These are phyloP conservation scores for Clarkia xantiana DNA, from an alignment of 345 rosid species.

Conservation along the genomic window DNA sequence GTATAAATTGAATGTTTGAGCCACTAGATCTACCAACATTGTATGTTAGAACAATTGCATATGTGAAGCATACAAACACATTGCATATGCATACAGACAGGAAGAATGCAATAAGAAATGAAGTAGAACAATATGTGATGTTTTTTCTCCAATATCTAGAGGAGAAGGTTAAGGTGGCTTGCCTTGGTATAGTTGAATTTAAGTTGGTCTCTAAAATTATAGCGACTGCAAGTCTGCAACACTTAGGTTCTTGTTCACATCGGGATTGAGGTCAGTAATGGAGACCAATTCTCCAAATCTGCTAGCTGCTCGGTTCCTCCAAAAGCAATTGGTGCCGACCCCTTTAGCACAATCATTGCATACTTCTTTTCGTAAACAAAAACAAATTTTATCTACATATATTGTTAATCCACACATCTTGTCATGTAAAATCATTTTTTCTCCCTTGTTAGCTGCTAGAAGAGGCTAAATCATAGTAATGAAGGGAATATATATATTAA, in stretches of 20 bases:
- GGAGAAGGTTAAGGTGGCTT: slow-evolving; percentile 17
- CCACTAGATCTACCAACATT: too few species aligned
- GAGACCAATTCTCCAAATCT: slow-evolving; percentile 90
- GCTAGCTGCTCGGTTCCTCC: slow-evolving; percentile 94
- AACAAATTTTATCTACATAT: too few species aligned
- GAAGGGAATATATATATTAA: too few species aligned
- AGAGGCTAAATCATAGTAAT: too few species aligned
- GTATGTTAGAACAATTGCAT: slow-evolving; percentile 23
- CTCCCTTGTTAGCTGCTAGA: too few species aligned
- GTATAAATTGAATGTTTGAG: too few species aligned
- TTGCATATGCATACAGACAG: slow-evolving; percentile 55
- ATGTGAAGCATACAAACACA: slow-evolving; percentile 98
- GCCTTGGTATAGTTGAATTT: slow-evolving; percentile 84
- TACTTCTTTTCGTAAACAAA: slow-evolving; percentile 30
- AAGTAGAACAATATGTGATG: slow-evolving; percentile 12
- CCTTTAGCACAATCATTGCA: slow-evolving; percentile 96
- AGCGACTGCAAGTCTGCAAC: slow-evolving; percentile 67
- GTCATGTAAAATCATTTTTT: too few species aligned
- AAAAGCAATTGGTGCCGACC: slow-evolving; percentile 78
- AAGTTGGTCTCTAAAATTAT: slow-evolving; percentile 69
- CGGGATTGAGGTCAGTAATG: slow-evolving; percentile 70
- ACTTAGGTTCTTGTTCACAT: slow-evolving; percentile 74
- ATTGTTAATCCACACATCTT: too few species aligned
- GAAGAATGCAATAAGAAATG: slow-evolving; percentile 42
- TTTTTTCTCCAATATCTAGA: slow-evolving; percentile 1